A percentile compares a stretch with the other conserved stretches of the same genome.
Evolutionary conservation across 108 stramenopile genomes (phyloP).

Genomic region (Pseudonitzschia delicatissima): DNA sequence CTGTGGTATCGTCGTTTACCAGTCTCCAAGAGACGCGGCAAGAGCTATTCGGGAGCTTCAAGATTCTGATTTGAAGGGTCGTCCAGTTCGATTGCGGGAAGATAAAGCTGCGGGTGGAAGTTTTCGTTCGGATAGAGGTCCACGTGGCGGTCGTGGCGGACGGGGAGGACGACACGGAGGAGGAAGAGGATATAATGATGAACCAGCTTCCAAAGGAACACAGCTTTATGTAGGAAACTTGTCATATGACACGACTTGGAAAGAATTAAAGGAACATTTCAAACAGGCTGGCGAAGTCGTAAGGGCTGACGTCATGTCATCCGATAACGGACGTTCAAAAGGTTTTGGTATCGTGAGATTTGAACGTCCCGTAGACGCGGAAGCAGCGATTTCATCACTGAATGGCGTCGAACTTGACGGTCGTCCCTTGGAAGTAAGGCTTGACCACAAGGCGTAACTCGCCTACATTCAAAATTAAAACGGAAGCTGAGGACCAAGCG

Average conservation of each 20-base stretch:
- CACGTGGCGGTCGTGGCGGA: slow-evolving; percentile 47
- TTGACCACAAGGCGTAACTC: slow-evolving; percentile 62
- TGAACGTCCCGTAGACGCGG: slow-evolving; percentile 72
- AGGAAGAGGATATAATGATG: slow-evolving; percentile 17
- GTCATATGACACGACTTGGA: slow-evolving; percentile 72
- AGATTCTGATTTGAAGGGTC: slow-evolving; percentile 73
- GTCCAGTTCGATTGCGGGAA: slow-evolving; percentile 85
- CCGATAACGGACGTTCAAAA: slow-evolving; percentile 60
- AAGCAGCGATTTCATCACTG: not conserved
- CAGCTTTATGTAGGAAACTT: slow-evolving; percentile 88
- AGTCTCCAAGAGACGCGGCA: slow-evolving; percentile 81
- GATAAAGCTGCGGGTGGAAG: slow-evolving; percentile 61
- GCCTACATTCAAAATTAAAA: too few species aligned
- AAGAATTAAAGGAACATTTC: slow-evolving; percentile 89
- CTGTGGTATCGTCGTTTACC: slow-evolving; percentile 92
- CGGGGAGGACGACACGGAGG: slow-evolving; percentile 26
- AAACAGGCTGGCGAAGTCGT: slow-evolving; percentile 67
- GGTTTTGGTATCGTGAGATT: slow-evolving; percentile 91
- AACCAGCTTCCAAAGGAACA: slow-evolving; percentile 17
- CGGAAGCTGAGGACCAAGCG: slow-evolving; percentile 9
- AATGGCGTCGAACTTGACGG: slow-evolving; percentile 59
- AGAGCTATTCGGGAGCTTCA: slow-evolving; percentile 86
- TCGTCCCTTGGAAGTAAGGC: slow-evolving; percentile 62
- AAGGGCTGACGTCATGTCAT: slow-evolving; percentile 67
- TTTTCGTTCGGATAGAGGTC: slow-evolving; percentile 11